Evolutionary conservation across 768 basidiomycete species (phyloP).

Genomic region (Mycena leptocephala): DNA sequence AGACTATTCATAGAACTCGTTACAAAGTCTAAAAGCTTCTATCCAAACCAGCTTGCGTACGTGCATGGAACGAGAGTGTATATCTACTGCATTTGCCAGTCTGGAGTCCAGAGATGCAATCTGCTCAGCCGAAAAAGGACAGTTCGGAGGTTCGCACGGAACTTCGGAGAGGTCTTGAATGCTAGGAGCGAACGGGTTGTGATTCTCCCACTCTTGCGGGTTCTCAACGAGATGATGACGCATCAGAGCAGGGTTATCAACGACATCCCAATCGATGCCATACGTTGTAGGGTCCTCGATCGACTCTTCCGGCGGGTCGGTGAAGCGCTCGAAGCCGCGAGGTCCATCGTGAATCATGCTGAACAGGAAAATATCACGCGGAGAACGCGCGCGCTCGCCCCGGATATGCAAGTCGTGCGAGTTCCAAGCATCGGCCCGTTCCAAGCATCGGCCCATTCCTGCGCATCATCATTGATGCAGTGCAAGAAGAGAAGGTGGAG

Average conservation of each 20-base stretch:
- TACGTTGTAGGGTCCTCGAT: slow-evolving; percentile 11
- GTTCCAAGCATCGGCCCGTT: slow-evolving; percentile 56
- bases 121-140: not conserved
- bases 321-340: slow-evolving; percentile 24
- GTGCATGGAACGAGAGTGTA: not conserved
- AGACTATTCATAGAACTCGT: not conserved
- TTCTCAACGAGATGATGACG: slow-evolving; percentile 22
- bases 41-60: slow-evolving; percentile 7
- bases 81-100: not conserved
- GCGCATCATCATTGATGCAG: slow-evolving; percentile 48
- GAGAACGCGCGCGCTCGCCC: slow-evolving; percentile 4
- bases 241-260: slow-evolving; percentile 16
- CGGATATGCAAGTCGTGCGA: slow-evolving; percentile 39
- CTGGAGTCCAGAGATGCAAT: not conserved
- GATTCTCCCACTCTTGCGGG: slow-evolving; percentile 20
- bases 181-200: slow-evolving; percentile 13
- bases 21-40: not conserved
- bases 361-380: slow-evolving; percentile 35
- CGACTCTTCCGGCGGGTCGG: not conserved
- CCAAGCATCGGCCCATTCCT: slow-evolving; percentile 47
- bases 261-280: slow-evolving; percentile 36
- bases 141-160: not conserved
- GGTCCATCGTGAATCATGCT: slow-evolving; percentile 35
- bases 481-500: slow-evolving; percentile 55
- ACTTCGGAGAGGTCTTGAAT: not conserved